Percentiles rank a stretch among this genome's conserved stretches.
Conservation (phyloP, 2,329 filamentous ascomycete genomes). For the Pseudogymnoascus sp. region DNA sequence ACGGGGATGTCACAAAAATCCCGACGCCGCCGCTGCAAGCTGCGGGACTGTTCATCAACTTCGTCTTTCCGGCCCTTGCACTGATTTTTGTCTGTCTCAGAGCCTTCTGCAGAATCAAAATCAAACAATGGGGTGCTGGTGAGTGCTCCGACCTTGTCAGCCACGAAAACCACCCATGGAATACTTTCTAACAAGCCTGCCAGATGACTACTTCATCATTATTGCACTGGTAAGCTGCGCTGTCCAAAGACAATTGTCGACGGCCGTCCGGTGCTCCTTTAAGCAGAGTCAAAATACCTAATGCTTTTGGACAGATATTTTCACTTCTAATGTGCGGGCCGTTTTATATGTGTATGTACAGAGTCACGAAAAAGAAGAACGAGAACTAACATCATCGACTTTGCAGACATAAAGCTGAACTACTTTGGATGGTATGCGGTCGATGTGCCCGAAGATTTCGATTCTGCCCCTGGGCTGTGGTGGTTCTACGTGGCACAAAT, state of each 20-base stretch:
- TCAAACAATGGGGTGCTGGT: conserved; percentile 25
- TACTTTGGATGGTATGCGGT: conserved; percentile 25
- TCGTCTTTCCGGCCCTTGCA: conserved; percentile 27
- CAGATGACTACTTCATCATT: not conserved
- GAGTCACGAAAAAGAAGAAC: not conserved
- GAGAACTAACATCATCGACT: not conserved
- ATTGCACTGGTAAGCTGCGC: not conserved
- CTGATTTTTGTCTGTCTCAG: conserved; percentile 21
- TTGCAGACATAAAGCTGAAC: conserved; percentile 21
- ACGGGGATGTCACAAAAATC: conserved; percentile 15
- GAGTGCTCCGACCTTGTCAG: conserved; percentile 11
- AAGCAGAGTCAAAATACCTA: not conserved
- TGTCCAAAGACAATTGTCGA: not conserved
- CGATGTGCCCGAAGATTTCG: not conserved
- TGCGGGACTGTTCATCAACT: conserved; percentile 25
- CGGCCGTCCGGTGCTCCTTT: not conserved
- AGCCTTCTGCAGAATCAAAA: conserved; percentile 24
- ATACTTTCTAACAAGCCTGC: not conserved
- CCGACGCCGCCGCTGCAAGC: conserved; percentile 28
- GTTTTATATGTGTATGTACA: not conserved
- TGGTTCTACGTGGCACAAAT: conserved; percentile 29
- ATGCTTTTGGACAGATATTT: not conserved
- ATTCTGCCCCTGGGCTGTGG: conserved; percentile 11
- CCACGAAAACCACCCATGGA: not conserved
- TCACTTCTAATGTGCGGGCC: not conserved